Evolutionary conservation across 345 rosid species (phyloP).

Genomic region (Pistacia vera): DNA sequence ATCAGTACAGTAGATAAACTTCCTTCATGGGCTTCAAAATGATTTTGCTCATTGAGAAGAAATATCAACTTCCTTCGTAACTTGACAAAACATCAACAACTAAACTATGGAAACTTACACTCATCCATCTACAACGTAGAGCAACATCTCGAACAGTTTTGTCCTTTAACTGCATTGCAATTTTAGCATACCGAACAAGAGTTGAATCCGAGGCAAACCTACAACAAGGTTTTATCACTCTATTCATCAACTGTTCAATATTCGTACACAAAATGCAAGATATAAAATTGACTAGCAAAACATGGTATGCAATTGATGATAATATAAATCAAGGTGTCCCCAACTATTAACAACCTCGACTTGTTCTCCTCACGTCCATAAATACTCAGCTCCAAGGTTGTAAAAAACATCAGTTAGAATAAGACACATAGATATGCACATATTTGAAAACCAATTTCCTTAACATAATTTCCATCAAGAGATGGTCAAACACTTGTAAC

Average conservation of each 20-base stretch:
- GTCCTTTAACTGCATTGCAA: constrained; percentile 72
- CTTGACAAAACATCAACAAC: constrained; percentile 8
- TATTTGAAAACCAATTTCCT: background rate
- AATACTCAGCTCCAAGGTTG: background rate
- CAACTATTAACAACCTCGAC: constrained; percentile 2
- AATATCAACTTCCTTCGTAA: background rate
- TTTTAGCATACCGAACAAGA: constrained; percentile 77
- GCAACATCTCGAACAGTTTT: constrained; percentile 89
- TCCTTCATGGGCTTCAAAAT: background rate
- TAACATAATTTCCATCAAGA: background rate
- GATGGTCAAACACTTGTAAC: background rate
- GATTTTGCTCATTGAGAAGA: background rate
- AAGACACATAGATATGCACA: background rate
- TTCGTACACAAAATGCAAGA: background rate
- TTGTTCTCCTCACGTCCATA: background rate
- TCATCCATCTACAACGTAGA: constrained; percentile 82
- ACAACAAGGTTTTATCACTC: constrained; percentile 13
- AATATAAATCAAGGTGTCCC: background rate
- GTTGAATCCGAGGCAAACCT: constrained; percentile 64
- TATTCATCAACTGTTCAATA: background rate
- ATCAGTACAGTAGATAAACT: background rate
- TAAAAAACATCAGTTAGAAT: background rate
- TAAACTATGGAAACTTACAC: constrained; percentile 41
- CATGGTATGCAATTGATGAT: background rate
- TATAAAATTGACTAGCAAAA: background rate